phyloP scores from a whole-genome alignment of 1,284 basidiomycete species.

The Laetiporus sulphureus region DNA sequence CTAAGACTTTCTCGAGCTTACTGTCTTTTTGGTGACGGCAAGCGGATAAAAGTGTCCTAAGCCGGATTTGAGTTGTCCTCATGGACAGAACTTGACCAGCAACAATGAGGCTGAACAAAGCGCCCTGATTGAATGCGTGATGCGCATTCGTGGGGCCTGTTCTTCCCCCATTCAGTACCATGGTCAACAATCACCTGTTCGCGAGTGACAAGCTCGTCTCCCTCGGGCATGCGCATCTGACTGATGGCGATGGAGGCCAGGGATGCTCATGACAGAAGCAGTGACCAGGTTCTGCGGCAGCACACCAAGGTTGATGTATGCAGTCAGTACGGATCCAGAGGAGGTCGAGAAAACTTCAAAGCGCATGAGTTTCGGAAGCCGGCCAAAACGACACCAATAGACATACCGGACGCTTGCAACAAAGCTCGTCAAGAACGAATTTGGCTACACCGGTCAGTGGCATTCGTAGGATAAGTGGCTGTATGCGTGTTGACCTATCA shows the following conservation, averaged over 20 bases:
- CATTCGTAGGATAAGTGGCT: not conserved
- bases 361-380: too few relatives aligned
- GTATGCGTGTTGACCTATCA: not conserved
- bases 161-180: constrained; percentile 49
- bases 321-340: constrained; percentile 81
- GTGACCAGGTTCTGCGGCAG: constrained; percentile 81
- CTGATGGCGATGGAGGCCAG: constrained; percentile 88
- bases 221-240: constrained; percentile 81
- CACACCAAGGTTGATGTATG: constrained; percentile 82
- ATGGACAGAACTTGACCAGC: constrained; percentile 79
- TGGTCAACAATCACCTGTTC: constrained; percentile 77
- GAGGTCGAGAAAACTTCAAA: constrained; percentile 73
- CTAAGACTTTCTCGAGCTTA: too few relatives aligned
- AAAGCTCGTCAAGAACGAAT: constrained; percentile 86
- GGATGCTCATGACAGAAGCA: constrained; percentile 91
- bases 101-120: constrained; percentile 79
- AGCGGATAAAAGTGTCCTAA: too few relatives aligned
- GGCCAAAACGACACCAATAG: too few relatives aligned
- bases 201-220: constrained; percentile 80
- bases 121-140: constrained; percentile 86
- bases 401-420: too few relatives aligned
- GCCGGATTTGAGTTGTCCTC: too few relatives aligned
- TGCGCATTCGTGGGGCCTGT: constrained; percentile 67
- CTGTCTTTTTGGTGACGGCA: too few relatives aligned
- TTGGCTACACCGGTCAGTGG: constrained; percentile 58